Evolutionary conservation across 768 basidiomycete genomes (phyloP).

Genomic region (Roridomyces roridus): DNA sequence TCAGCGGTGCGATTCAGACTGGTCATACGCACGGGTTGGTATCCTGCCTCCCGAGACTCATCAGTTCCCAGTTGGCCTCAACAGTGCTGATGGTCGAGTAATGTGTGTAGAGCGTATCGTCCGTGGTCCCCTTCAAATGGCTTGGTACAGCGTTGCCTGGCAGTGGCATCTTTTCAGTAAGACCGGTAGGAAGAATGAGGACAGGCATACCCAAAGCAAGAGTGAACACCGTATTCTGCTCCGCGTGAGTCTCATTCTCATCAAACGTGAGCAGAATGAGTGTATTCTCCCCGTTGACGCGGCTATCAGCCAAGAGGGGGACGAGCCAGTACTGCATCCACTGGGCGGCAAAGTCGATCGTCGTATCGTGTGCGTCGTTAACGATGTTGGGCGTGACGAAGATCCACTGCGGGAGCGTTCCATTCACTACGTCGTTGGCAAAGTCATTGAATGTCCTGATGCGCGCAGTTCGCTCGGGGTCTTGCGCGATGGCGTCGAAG

Average conservation of each 20-base stretch:
- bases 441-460: slow-evolving; percentile 71
- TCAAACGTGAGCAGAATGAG: slow-evolving; percentile 70
- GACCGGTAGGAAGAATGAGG: neutral
- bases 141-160: slow-evolving; percentile 51
- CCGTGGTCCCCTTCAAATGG: slow-evolving; percentile 47
- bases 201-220: slow-evolving; percentile 27
- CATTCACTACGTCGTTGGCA: slow-evolving; percentile 55
- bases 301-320: slow-evolving; percentile 53
- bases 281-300: slow-evolving; percentile 61
- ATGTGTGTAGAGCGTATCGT: slow-evolving; percentile 64
- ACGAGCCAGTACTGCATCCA: slow-evolving; percentile 59
- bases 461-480: slow-evolving; percentile 45
- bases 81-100: slow-evolving; percentile 63
- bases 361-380: slow-evolving; percentile 69
- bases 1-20: no score
- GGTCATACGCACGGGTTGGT: slow-evolving; percentile 46
- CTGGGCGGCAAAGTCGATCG: slow-evolving; percentile 47
- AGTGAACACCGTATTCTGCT: slow-evolving; percentile 55
- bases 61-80: slow-evolving; percentile 66
- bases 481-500: slow-evolving; percentile 54
- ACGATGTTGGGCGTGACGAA: slow-evolving; percentile 69
- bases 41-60: slow-evolving; percentile 63
- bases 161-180: slow-evolving; percentile 24
- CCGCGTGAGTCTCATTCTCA: slow-evolving; percentile 48
- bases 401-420: slow-evolving; percentile 61